A percentile compares a stretch with the other conserved stretches of the same genome.
Evolutionary conservation across 75 land plant species (phyloP).

Genomic region (Larix kaempferi): DNA sequence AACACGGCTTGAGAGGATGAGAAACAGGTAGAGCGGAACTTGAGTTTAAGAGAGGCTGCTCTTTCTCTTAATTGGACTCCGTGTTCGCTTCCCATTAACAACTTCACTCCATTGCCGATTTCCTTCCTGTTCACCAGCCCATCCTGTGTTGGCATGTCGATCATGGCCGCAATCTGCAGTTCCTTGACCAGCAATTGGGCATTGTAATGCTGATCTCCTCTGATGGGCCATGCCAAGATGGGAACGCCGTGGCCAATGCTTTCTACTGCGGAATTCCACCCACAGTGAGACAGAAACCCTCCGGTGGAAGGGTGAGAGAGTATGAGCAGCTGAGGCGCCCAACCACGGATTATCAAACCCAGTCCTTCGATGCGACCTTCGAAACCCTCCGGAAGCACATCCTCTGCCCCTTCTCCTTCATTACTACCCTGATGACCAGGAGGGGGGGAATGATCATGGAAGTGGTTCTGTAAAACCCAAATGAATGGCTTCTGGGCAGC

Average conservation of each 20-base stretch:
- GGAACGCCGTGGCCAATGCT: conserved; percentile 42
- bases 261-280: conserved; percentile 48
- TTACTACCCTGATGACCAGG: conserved; percentile 5
- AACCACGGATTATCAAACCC: conserved; percentile 28
- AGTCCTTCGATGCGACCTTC: conserved; percentile 17
- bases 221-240: conserved; percentile 48
- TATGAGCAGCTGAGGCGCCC: conserved; percentile 54
- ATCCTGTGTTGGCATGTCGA: too few relatives aligned
- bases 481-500: conserved; percentile 21
- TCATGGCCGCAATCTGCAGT: too few relatives aligned
- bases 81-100: too few relatives aligned
- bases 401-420: not conserved
- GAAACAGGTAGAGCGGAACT: too few relatives aligned
- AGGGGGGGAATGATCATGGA: not conserved
- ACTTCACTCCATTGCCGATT: too few relatives aligned
- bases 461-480: conserved; percentile 26
- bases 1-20: too few relatives aligned
- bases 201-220: conserved; percentile 31
- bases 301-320: conserved; percentile 38
- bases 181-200: too few relatives aligned
- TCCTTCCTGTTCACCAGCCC: too few relatives aligned
- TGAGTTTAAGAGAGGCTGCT: too few relatives aligned
- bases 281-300: conserved; percentile 48
- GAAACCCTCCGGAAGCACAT: conserved; percentile 28
- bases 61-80: too few relatives aligned